These are phyloP conservation scores for Cephaloascus fragrans DNA, from an alignment of 805 yeast genomes.

Conservation along the genomic window DNA sequence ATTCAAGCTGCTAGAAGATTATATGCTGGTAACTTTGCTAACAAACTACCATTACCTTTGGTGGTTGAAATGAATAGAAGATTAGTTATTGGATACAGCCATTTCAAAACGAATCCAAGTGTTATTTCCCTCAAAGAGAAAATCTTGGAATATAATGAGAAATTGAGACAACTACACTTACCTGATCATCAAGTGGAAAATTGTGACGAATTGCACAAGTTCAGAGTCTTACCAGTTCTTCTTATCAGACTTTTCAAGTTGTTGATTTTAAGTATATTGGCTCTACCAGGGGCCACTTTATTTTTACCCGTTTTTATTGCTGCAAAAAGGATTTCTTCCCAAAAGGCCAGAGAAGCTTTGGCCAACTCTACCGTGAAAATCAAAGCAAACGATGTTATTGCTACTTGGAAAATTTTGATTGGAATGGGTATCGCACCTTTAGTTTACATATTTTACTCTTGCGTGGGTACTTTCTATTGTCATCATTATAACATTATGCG, in stretches of 20 bases:
- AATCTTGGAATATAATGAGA: constrained; percentile 62
- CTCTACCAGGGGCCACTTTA: constrained; percentile 81
- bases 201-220: constrained; percentile 37
- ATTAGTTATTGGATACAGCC: constrained; percentile 71
- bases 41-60: constrained; percentile 67
- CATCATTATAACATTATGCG: constrained; percentile 12
- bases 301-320: constrained; percentile 47
- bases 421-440: constrained; percentile 85
- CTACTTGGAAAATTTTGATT: constrained; percentile 93
- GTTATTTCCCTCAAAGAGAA: constrained; percentile 50
- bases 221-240: constrained; percentile 42
- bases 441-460: constrained; percentile 72
- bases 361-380: constrained; percentile 85
- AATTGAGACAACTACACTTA: constrained; percentile 35
- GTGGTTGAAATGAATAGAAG: constrained; percentile 89
- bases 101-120: constrained; percentile 61
- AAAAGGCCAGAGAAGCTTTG: constrained; percentile 70
- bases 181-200: constrained; percentile 55
- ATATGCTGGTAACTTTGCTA: constrained; percentile 67
- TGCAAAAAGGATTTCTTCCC: constrained; percentile 62
- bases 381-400: constrained; percentile 87
- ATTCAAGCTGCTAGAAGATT: constrained; percentile 88
- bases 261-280: constrained; percentile 44
- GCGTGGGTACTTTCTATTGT: constrained; percentile 36
- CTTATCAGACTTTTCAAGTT: constrained; percentile 50